A percentile compares a stretch with the other conserved stretches of the same genome.
Conservation (phyloP, 768 basidiomycete species). For the Lactarius sp. region DNA sequence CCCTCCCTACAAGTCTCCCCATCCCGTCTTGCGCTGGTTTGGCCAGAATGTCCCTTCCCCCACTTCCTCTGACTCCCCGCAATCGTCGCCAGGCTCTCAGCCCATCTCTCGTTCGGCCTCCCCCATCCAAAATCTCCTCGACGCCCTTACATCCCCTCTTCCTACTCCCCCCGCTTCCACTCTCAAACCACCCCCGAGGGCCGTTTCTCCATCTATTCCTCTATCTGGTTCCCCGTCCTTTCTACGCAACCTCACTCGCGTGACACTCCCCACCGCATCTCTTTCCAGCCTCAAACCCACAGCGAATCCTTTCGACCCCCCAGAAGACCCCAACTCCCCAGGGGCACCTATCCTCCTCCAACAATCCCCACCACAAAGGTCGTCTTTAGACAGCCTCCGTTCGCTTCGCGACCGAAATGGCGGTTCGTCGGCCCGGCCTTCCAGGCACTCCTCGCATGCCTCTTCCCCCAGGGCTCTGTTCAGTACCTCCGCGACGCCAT, state of each 20-base stretch:
- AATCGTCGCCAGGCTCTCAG: slow-evolving; percentile 28
- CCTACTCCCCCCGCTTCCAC: slow-evolving; percentile 30
- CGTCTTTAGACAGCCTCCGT: slow-evolving; percentile 59
- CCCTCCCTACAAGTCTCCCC: slow-evolving; percentile 18
- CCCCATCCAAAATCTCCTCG: slow-evolving; percentile 33
- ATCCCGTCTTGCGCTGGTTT: slow-evolving; percentile 45
- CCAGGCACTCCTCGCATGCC: slow-evolving; percentile 25
- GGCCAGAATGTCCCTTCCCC: slow-evolving; percentile 32
- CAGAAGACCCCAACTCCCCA: slow-evolving; percentile 30
- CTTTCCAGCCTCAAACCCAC: slow-evolving; percentile 38
- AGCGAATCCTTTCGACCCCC: slow-evolving; percentile 23
- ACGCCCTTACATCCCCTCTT: slow-evolving; percentile 34
- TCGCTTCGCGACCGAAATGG: slow-evolving; percentile 35
- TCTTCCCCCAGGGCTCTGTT: neutral
- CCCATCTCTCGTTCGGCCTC: slow-evolving; percentile 23
- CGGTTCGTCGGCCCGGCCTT: slow-evolving; percentile 26
- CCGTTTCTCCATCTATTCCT: slow-evolving; percentile 36
- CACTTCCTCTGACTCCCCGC: slow-evolving; percentile 41
- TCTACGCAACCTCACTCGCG: slow-evolving; percentile 50
- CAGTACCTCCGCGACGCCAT: slow-evolving; percentile 27
- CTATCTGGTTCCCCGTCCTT: slow-evolving; percentile 46
- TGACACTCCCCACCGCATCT: slow-evolving; percentile 59
- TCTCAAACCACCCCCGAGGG: slow-evolving; percentile 24
- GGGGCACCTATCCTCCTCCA: slow-evolving; percentile 34
- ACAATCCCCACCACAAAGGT: slow-evolving; percentile 38